Evolutionary conservation across 257 asterid species (phyloP).

Genomic region (Echium plantagineum): DNA sequence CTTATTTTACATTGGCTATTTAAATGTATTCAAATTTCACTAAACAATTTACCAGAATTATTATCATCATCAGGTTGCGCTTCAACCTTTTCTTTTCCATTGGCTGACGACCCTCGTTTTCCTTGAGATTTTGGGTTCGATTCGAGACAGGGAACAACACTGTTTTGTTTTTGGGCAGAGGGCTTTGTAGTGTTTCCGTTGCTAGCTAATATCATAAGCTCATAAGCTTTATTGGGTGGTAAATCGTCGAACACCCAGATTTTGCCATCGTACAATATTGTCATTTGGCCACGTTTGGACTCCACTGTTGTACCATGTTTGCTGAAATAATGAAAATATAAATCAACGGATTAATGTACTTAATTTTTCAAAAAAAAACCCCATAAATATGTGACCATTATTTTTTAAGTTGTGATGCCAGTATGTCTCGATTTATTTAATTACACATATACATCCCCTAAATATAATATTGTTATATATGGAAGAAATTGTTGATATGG

Average conservation of each 20-base stretch:
- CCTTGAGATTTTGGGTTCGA: too few species aligned
- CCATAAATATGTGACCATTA: too few species aligned
- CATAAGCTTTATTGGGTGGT: conserved; percentile 40
- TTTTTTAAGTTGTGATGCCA: too few species aligned
- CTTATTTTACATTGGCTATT: too few species aligned
- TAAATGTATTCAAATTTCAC: background rate
- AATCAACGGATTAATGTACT: too few species aligned
- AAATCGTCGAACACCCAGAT: conserved; percentile 54
- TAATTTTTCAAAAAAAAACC: too few species aligned
- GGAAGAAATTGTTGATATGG: too few species aligned
- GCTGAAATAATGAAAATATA: too few species aligned
- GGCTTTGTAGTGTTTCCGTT: conserved; percentile 25
- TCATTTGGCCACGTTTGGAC: conserved; percentile 39
- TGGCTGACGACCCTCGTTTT: background rate
- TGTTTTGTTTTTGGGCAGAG: conserved; percentile 8
- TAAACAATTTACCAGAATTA: conserved; percentile 26
- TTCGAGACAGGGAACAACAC: conserved; percentile 1
- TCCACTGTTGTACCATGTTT: conserved; percentile 17
- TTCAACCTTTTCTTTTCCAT: conserved; percentile 2
- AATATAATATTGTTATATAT: too few species aligned
- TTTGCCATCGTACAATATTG: conserved; percentile 56
- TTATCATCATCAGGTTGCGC: conserved; percentile 19
- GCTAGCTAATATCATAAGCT: conserved; percentile 40
- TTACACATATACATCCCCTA: too few species aligned
- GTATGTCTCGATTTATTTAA: too few species aligned